Percentiles rank a stretch among this genome's conserved stretches.
These are phyloP conservation scores for Sporobolomyces roseus DNA, from an alignment of 768 basidiomycete species.

Conservation along the genomic window DNA sequence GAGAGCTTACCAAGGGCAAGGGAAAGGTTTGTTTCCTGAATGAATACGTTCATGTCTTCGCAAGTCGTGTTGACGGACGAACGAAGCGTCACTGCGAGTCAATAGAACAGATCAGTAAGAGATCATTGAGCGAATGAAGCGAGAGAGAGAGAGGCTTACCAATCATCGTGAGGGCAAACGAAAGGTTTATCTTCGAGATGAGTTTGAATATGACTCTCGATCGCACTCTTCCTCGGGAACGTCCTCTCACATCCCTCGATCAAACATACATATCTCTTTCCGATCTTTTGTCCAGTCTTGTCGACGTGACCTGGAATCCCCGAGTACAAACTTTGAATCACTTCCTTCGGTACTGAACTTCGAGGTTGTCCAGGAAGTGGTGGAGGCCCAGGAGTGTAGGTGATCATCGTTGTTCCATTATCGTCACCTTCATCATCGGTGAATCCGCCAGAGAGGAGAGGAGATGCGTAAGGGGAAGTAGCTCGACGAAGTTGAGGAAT, in stretches of 20 bases:
- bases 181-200: conserved; percentile 54
- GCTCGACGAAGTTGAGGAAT: conserved; percentile 33
- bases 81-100: conserved; percentile 48
- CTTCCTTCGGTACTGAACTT: conserved; percentile 37
- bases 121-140: neutral
- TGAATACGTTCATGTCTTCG: conserved; percentile 52
- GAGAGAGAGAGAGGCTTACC: conserved; percentile 46
- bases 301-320: conserved; percentile 39
- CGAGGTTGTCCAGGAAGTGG: conserved; percentile 19
- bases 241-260: conserved; percentile 46
- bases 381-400: conserved; percentile 29
- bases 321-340: conserved; percentile 49
- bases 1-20: conserved; percentile 50
- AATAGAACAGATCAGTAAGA: neutral
- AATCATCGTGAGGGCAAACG: conserved; percentile 49
- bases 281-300: conserved; percentile 25
- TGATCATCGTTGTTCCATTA: conserved; percentile 18
- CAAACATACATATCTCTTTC: conserved; percentile 45
- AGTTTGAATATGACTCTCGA: conserved; percentile 52
- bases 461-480: conserved; percentile 31
- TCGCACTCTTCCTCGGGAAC: conserved; percentile 49
- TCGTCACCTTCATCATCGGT: conserved; percentile 32
- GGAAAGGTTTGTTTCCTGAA: conserved; percentile 51
- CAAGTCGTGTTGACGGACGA: conserved; percentile 53
- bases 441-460: conserved; percentile 2